Percentiles rank a stretch among this genome's conserved stretches.
These are phyloP conservation scores for Cercospora sojina DNA, from an alignment of 2,329 filamentous ascomycete species.

Conservation along the genomic window DNA sequence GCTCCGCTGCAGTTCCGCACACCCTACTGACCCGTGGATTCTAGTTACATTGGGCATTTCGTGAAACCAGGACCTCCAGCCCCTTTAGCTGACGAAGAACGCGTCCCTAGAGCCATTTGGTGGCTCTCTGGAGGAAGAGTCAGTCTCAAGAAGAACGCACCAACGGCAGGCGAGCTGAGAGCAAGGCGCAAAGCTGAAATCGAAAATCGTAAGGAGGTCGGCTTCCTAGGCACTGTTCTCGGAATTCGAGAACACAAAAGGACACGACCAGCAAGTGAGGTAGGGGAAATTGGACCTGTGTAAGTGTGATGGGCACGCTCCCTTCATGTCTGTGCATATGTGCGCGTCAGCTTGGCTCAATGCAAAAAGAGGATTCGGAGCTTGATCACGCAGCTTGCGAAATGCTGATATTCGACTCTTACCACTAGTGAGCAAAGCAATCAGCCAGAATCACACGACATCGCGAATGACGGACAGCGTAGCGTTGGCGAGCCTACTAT, in stretches of 20 bases:
- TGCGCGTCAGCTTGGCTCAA: neutral
- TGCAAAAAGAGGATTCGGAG: too few relatives aligned
- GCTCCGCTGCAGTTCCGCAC: neutral
- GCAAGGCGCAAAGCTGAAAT: conserved; percentile 6
- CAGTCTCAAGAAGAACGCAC: conserved; percentile 7
- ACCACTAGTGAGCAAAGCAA: neutral
- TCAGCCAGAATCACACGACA: neutral
- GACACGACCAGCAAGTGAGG: neutral
- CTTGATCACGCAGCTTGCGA: neutral
- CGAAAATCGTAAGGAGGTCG: conserved; percentile 10
- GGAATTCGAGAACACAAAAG: conserved; percentile 1
- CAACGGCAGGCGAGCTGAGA: conserved; percentile 14
- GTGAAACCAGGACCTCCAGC: neutral
- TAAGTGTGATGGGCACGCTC: neutral
- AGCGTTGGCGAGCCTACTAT: neutral
- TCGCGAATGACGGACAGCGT: neutral
- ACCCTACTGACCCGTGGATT: neutral
- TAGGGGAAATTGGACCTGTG: neutral
- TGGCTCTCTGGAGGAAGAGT: conserved; percentile 17
- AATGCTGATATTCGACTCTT: neutral
- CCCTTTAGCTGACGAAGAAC: conserved; percentile 12
- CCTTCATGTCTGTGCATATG: neutral
- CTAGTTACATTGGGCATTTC: neutral
- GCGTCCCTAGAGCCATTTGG: conserved; percentile 12
- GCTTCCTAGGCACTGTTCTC: conserved; percentile 10